Base-by-base conservation (phyloP, 208 protist species). In the Porcisia hertigi region DNA sequence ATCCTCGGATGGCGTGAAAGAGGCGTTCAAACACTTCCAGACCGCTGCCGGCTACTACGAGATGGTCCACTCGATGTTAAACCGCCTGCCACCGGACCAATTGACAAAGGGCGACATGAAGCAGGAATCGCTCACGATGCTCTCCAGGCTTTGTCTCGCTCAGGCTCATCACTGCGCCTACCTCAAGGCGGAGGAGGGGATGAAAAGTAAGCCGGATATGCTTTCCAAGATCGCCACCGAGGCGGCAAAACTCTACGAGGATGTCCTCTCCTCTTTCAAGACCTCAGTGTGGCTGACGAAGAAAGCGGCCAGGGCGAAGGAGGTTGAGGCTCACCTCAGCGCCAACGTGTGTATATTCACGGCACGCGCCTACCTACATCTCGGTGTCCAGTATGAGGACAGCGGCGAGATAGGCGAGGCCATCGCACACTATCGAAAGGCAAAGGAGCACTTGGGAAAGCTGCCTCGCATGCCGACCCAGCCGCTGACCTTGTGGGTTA, bases 131-230 rank as follows among this genome's bases (percentile, higher is more conserved):
- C 76, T 97, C 18, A 69, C 36, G 14, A 80, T 95, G 58, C 75
- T 95, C 45, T 80, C 75, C 1, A 75, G 78, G 39, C 73, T 95
- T 36, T 89, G 80, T 81, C 76, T 93, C 41, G 85, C 88, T 0
- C 80, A 93, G 79, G 87, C 93, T 4, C 91, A 94, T 83, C 93
- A 95, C 80, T 90, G 86, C 71, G 90, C 83, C 41, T 97, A 97
- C 76, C 78, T 95, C 52, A 94, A 93, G 77, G 90, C 89, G 9
- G 85, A 92, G 75, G 80, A 86, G 60, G 81, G 89, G 30, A 88
- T 94, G 84, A 91, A 89, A 64, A 86, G 71, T 1, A 94, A 92
- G 63, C 89, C 88, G 34, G 75, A 84, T 9, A 85, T 94, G 83
- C 84, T 95, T 7, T 75, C 93, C 7, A 95, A 94, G 81, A 89